Evolutionary conservation across 2,329 filamentous ascomycete species (phyloP), one percentile per base, ranked within the genome.

Genomic region (Thelonectria discophora): DNA sequence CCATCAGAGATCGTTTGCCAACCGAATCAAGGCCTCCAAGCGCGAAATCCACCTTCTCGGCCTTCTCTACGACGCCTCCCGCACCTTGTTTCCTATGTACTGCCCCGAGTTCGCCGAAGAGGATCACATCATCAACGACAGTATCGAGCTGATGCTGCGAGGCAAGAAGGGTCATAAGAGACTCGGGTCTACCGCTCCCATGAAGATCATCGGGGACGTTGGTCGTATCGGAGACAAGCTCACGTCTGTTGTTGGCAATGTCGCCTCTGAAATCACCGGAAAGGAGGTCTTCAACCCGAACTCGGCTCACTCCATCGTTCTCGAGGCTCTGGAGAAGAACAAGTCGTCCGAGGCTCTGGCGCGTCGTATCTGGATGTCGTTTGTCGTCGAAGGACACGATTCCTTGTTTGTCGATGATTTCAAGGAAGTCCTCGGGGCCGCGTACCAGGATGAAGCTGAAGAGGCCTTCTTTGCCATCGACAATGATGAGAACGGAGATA

Each of bases 301-400:
- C 72, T 91, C 93, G 5, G 89, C 94, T 1, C 94, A 97, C 75
- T 95, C 93, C 0, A 88, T 98, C 50, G 93, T 98, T 5, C 83
- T 96, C 12, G 88, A 96, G 74, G 95, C 94, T 9, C 83, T 98
- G 32, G 94, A 97, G 77, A 94, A 93, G 79, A 88, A 86, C 45
- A 84, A 85, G 62, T 91, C 93, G 7, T 92, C 93, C 0, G 94
- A 98, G 75, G 95, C 95, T n/a, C 81, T 98, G 60, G 94, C 92
- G n/a, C 90, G 88, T 68, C 90, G 95, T 72, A 90, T 98, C 65
- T 98, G 95, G 95, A 97, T 97, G 92, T 97, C 94, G 1, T 97
- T 97, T 74, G 95, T 97, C 1, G 88, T 95, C 4, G 94, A 98
- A 77, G 93, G 93, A 69, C 89, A 89, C 60, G 92, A 97, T 42